Evolutionary conservation across 805 yeast genomes (phyloP), one percentile per base, ranked within the genome.

Genomic region (Tetrapisispora fleetii): DNA sequence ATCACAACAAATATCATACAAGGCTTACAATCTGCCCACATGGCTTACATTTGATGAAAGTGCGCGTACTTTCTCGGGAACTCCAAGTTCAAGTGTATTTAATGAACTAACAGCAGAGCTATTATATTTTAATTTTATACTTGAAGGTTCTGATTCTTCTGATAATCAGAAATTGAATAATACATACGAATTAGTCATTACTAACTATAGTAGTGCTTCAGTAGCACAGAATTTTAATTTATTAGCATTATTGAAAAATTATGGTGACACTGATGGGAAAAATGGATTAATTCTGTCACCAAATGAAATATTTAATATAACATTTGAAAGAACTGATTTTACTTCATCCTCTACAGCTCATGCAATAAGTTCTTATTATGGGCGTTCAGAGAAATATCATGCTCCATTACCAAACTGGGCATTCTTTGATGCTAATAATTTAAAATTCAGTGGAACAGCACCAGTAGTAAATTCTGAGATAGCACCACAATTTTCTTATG

Each of bases 401-500:
- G 77, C 95, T 1, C 91, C 99, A 2, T 72, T 93, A 48, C 99
- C 99, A 37, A 83, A 79, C 60, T 93, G 99, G 98, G 70, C 88
- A 46, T 66, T 68, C 47, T 93, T 91, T 61, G 81, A 88, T 59
- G 57, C 72, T 2, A 58, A 75, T 5, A 71, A 73, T 37, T 69
- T 87, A 54, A 76, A 85, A 19, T 91, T 89, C 65, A 73, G 79
- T 40, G 99, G 99, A 32, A 81, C 83, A 1, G 91, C 96, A 1
- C 99, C 99, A 11, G 72, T 83, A 8, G 86, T 86, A 32, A 83
- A 86, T 55, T 85, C 96, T 2, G 74, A 77, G 17, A 83, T 88
- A 56, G 99, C 99, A 1, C 98, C 97, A 11, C 86, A 95, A 38
- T 72, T 78, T 54, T 69, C 72, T 39, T 93, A 79, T 63, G 75